phyloP scores from a whole-genome alignment of 2,329 filamentous ascomycete species.

The Lomentospora prolificans region DNA sequence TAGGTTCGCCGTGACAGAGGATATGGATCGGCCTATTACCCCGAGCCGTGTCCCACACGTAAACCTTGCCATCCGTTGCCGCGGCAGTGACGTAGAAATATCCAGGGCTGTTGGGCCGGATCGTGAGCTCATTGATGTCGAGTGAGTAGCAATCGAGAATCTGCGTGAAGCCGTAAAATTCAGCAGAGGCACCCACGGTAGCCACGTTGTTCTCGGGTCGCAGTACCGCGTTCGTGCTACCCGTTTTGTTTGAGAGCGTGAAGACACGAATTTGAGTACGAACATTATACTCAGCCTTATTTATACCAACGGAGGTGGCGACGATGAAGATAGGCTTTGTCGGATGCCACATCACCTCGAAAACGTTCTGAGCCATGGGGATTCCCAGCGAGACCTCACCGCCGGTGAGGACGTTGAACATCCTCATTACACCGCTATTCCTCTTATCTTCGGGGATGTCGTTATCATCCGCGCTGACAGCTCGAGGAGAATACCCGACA shows the following conservation, averaged over 20 bases:
- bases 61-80: conserved; percentile 51
- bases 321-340: conserved; percentile 41
- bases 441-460: conserved; percentile 49
- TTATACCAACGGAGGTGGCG: conserved; percentile 43
- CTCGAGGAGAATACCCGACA: conserved; percentile 54
- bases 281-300: conserved; percentile 32
- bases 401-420: conserved; percentile 43
- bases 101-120: conserved; percentile 42
- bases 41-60: conserved; percentile 51
- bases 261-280: conserved; percentile 51
- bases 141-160: conserved; percentile 47
- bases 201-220: not conserved
- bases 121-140: conserved; percentile 54
- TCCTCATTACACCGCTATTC: conserved; percentile 49
- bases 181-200: not conserved
- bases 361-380: conserved; percentile 48
- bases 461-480: conserved; percentile 38
- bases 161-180: conserved; percentile 33
- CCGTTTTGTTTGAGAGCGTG: conserved; percentile 2
- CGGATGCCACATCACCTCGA: conserved; percentile 56
- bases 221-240: not conserved
- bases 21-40: conserved; percentile 47
- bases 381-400: conserved; percentile 37
- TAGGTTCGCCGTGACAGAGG: conserved; percentile 39
- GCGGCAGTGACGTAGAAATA: conserved; percentile 49